Percentiles rank a stretch among this genome's conserved stretches.
These are phyloP conservation scores for Vitis vinifera DNA, from an alignment of 164 flowering plant species.

Conservation along the genomic window DNA sequence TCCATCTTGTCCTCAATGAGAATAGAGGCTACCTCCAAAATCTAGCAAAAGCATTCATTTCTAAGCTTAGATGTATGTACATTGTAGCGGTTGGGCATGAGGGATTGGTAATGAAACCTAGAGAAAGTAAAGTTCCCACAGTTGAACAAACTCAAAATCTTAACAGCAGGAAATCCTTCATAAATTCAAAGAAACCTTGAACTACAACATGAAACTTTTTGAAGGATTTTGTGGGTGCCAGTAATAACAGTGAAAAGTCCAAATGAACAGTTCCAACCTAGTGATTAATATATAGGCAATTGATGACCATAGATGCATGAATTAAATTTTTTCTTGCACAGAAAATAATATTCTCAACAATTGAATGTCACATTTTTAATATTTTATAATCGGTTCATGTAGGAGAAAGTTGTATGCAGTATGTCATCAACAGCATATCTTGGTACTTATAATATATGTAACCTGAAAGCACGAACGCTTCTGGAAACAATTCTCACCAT, in stretches of 20 bases:
- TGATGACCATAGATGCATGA: too few relatives aligned
- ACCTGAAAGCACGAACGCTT: not conserved
- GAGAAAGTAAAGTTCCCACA: not conserved
- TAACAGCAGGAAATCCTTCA: not conserved
- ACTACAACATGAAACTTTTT: not conserved
- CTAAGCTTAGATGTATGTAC: not conserved
- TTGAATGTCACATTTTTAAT: not conserved
- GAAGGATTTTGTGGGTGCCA: not conserved
- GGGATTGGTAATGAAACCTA: not conserved
- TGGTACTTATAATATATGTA: not conserved
- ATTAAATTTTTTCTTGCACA: not conserved
- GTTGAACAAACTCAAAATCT: not conserved
- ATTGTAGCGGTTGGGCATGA: not conserved
- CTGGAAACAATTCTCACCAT: slow-evolving; percentile 51
- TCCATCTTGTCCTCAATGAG: not conserved
- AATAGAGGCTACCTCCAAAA: not conserved
- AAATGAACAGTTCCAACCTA: too few relatives aligned
- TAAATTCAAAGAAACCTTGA: not conserved
- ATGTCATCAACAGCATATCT: not conserved
- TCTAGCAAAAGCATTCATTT: not conserved
- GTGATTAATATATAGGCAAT: not conserved
- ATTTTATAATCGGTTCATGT: not conserved
- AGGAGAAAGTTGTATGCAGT: not conserved
- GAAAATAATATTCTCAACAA: not conserved
- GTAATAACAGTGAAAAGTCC: not conserved